Evolutionary conservation across 805 yeast genomes (phyloP), one percentile per base, ranked within the genome.

Genomic region (Candida michaelii): DNA sequence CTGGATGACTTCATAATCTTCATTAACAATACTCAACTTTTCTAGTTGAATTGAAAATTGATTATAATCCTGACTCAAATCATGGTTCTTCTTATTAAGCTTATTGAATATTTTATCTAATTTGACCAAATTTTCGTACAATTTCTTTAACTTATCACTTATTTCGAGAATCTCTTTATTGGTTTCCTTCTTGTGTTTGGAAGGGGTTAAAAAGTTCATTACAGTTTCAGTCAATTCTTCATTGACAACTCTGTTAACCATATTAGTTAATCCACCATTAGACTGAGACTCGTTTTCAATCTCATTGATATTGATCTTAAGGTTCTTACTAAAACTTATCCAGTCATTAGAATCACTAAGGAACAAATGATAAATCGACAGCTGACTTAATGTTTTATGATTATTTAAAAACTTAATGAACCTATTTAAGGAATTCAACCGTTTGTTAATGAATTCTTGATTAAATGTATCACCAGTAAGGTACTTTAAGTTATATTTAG

Each of bases 391-490:
- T 1, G 73, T 62, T 18, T 90, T 90, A 65, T 93, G 98, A 48
- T 73, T 71, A 14, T 89, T 73, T 5, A 91, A 71, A 45, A 95
- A 78, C 47, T 77, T 69, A 38, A 91, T 63, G 56, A 90, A 93
- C 46, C 91, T 71, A 51, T 83, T 80, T 33, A 91, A 69, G 3
- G 97, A 86, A 36, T 82, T 80, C 3, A 95, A 83, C 52, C 99
- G 71, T 59, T 87, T 86, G 46, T 74, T 71, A 0, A 96, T 91
- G 62, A 93, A 93, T 45, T 86, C 89, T 11, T 79, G 73, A 19
- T 91, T 81, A 59, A 91, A 91, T 29, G 98, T 73, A 54, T 91
- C 97, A 9, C 99, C 98, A 29, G 95, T 89, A 40, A 91, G 74
- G 63, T 93, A 91, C 60, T 91, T 96, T 53, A 91, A 71, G 46